Evolutionary conservation across 495 filamentous ascomycete species (phyloP).

Genomic region (Penicillium cataractarum): DNA sequence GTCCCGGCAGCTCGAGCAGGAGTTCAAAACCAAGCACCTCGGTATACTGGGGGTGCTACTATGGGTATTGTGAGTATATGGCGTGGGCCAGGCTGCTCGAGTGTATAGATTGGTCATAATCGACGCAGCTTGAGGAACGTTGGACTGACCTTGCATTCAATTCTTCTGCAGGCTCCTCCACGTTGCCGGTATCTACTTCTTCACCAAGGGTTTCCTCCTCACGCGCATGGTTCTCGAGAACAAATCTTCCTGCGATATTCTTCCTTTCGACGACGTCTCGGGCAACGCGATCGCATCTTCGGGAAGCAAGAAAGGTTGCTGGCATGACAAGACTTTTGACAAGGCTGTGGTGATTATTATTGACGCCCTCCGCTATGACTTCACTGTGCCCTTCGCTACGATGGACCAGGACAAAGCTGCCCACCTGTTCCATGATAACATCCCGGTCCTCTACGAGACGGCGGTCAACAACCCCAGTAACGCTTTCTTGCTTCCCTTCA

Average conservation of each 20-base stretch:
- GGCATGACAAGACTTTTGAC: conserved; percentile 91
- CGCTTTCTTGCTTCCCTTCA: conserved; percentile 91
- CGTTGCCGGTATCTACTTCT: conserved; percentile 80
- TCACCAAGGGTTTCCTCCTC: conserved; percentile 95
- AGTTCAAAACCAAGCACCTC: conserved; percentile 48
- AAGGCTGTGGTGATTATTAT: conserved; percentile 91
- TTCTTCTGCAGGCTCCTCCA: conserved; percentile 64
- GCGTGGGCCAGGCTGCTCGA: neutral
- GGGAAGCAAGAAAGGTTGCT: conserved; percentile 66
- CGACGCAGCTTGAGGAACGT: neutral
- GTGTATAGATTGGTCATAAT: neutral
- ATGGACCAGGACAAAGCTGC: conserved; percentile 50
- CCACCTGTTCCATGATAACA: conserved; percentile 81
- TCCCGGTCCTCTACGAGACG: conserved; percentile 83
- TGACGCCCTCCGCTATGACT: conserved; percentile 95
- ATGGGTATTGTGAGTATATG: conserved; percentile 48
- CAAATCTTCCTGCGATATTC: conserved; percentile 76
- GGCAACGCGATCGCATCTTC: neutral
- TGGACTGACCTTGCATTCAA: conserved; percentile 11
- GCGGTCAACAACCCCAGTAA: conserved; percentile 72
- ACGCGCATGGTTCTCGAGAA: conserved; percentile 88
- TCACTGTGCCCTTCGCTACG: conserved; percentile 78
- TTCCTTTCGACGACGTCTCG: conserved; percentile 61
- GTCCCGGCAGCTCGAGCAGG: conserved; percentile 34
- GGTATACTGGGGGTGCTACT: conserved; percentile 45